phyloP scores from a whole-genome alignment of 2,329 filamentous ascomycete species.

The Beauveria caledonica region DNA sequence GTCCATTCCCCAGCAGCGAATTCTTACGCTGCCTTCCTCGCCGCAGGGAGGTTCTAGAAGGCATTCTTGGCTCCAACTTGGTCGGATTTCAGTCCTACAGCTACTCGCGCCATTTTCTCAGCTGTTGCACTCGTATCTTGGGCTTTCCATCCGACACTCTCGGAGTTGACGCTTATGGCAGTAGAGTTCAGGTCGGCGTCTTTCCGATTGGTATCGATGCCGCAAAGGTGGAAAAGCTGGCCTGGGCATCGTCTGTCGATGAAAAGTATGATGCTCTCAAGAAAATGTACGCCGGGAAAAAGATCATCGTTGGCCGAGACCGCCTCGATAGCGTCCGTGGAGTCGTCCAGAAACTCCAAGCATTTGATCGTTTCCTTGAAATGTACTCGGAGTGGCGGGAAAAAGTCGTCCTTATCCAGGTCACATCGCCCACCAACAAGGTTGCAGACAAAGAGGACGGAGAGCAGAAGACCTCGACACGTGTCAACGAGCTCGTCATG shows the following conservation, averaged over 20 bases:
- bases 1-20: slow-evolving; percentile 92
- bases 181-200: slow-evolving; percentile 82
- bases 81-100: slow-evolving; percentile 94
- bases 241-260: slow-evolving; percentile 62
- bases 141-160: slow-evolving; percentile 81
- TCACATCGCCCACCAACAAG: slow-evolving; percentile 78
- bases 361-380: slow-evolving; percentile 87
- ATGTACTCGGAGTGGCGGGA: slow-evolving; percentile 87
- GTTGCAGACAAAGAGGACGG: slow-evolving; percentile 70
- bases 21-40: slow-evolving; percentile 83
- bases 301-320: slow-evolving; percentile 90
- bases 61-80: slow-evolving; percentile 83
- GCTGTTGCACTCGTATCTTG: slow-evolving; percentile 83
- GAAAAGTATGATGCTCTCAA: slow-evolving; percentile 66
- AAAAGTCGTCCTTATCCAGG: slow-evolving; percentile 88
- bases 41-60: slow-evolving; percentile 83
- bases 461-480: slow-evolving; percentile 74
- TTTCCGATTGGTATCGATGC: slow-evolving; percentile 94
- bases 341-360: slow-evolving; percentile 91
- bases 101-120: slow-evolving; percentile 90
- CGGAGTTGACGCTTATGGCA: slow-evolving; percentile 82
- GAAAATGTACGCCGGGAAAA: slow-evolving; percentile 77
- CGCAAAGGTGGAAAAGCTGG: slow-evolving; percentile 64
- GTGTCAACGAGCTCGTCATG: slow-evolving; percentile 83
- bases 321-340: slow-evolving; percentile 88